Base-by-base conservation (phyloP, 164 flowering plant species). In the Cinnamomum micranthum region DNA sequence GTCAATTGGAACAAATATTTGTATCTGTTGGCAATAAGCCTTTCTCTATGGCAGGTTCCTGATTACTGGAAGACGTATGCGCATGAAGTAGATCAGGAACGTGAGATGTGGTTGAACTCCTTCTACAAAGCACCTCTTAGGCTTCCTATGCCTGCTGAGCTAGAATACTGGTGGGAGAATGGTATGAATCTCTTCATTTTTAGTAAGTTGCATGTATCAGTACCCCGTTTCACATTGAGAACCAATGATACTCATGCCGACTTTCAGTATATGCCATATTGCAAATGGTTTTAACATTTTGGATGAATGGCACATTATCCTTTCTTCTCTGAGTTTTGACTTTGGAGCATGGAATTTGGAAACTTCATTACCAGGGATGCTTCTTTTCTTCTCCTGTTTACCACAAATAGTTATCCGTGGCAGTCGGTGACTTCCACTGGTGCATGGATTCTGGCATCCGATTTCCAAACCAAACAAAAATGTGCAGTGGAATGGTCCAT, bases 81-180 rank as follows among this genome's bases (percentile, higher is more conserved):
- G 69, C 77, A 84, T 64, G 98, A 91, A 74, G 95, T 93, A 77
- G 98, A 95, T 81, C 75, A 90, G 68, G 98, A 95, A 82, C 88
- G 98, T 76, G 86, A 88, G 81, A 90, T 95, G 95, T 95, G 98
- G 98, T 82, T 95, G 79, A 95, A 95, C 76, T 91, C 97, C 28
- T 95, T 93, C 79, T 91, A 92, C 69, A 93, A 83, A 85, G 86
- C 99, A 62, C 99, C 99, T 41, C 75, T 95, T 24, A 85, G 99
- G 80, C 62, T 95, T 58, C 95, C 98, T 20, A 95, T 90, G 97
- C 97, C 97, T 70, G 88, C 97, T 67, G 99, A 95, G 80, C 99
- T 95, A 75, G 94, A 92, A 74, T 77, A 93, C 78, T 95, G 95
- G 99, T 95, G 99, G 99, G 79, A 78, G 28, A 86, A 90, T 68